phyloP scores from a whole-genome alignment of 2,329 filamentous ascomycete species.

The Phialemonium atrogriseum region DNA sequence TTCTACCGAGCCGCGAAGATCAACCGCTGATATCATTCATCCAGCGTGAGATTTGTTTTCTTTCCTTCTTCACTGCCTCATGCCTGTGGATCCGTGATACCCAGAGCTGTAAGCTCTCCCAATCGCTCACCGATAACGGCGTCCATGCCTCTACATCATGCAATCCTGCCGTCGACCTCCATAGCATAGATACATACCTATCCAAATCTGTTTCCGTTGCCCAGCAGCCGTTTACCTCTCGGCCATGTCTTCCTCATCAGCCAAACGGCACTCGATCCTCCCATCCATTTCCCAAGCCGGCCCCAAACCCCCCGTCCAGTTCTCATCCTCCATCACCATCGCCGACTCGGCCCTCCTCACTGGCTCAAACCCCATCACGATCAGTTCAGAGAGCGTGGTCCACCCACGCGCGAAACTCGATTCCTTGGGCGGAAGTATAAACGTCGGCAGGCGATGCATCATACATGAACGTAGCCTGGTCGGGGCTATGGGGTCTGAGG shows the following conservation, averaged over 20 bases:
- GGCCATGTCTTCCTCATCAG: slow-evolving; percentile 31
- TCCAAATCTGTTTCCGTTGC: too few species aligned
- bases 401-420: slow-evolving; percentile 79
- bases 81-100: too few species aligned
- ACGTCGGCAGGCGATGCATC: slow-evolving; percentile 73
- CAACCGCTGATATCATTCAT: too few species aligned
- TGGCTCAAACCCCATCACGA: slow-evolving; percentile 69
- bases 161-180: too few species aligned
- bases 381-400: slow-evolving; percentile 71
- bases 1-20: too few species aligned
- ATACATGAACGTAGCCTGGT: slow-evolving; percentile 62
- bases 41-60: too few species aligned
- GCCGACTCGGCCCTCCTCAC: slow-evolving; percentile 54
- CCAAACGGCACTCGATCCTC: slow-evolving; percentile 48
- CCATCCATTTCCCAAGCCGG: slow-evolving; percentile 43
- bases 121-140: too few species aligned
- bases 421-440: slow-evolving; percentile 69
- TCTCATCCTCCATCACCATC: slow-evolving; percentile 52
- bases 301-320: slow-evolving; percentile 53
- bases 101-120: too few species aligned
- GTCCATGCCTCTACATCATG: too few species aligned
- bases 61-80: too few species aligned
- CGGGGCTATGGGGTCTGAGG: slow-evolving; percentile 32
- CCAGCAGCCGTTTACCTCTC: not conserved
- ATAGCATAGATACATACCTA: too few species aligned